phyloP scores from a whole-genome alignment of 2,329 filamentous ascomycete genomes.

The Calonectria fujianensis region DNA sequence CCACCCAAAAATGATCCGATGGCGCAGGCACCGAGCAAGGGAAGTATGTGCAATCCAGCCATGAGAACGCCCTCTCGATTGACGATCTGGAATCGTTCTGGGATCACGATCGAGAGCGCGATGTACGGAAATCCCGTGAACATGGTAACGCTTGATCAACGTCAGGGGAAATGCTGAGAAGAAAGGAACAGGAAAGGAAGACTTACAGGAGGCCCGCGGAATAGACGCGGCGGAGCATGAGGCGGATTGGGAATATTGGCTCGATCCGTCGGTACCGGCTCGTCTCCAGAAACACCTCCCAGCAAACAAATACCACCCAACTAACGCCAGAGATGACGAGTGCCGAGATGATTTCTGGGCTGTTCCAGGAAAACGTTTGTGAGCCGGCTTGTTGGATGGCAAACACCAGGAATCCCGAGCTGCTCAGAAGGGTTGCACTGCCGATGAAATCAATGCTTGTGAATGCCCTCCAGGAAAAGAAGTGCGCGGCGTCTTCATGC shows the following conservation, averaged over 20 bases:
- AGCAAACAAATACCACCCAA: slow-evolving; percentile 69
- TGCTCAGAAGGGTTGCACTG: slow-evolving; percentile 69
- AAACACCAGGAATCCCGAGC: slow-evolving; percentile 73
- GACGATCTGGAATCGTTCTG: slow-evolving; percentile 77
- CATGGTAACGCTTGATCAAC: slow-evolving; percentile 69
- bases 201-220: slow-evolving; percentile 70
- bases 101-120: slow-evolving; percentile 74
- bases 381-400: slow-evolving; percentile 75
- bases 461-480: slow-evolving; percentile 65
- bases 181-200: neutral
- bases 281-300: slow-evolving; percentile 69
- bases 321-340: slow-evolving; percentile 68
- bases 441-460: slow-evolving; percentile 72
- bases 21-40: slow-evolving; percentile 74
- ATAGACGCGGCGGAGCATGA: slow-evolving; percentile 70
- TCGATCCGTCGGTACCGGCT: slow-evolving; percentile 64
- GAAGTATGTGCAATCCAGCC: slow-evolving; percentile 75
- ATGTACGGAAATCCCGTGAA: slow-evolving; percentile 76
- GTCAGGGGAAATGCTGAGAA: slow-evolving; percentile 38
- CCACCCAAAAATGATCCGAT: slow-evolving; percentile 74
- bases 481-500: slow-evolving; percentile 58
- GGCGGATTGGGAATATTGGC: slow-evolving; percentile 72
- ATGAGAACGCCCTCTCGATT: slow-evolving; percentile 71
- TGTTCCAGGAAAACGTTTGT: slow-evolving; percentile 70
- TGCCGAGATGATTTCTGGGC: slow-evolving; percentile 69